A percentile compares a stretch with the other conserved stretches of the same genome.
Conservation (phyloP, 129 eudicot species). For the Rutidosis leptorrhynchoides region DNA sequence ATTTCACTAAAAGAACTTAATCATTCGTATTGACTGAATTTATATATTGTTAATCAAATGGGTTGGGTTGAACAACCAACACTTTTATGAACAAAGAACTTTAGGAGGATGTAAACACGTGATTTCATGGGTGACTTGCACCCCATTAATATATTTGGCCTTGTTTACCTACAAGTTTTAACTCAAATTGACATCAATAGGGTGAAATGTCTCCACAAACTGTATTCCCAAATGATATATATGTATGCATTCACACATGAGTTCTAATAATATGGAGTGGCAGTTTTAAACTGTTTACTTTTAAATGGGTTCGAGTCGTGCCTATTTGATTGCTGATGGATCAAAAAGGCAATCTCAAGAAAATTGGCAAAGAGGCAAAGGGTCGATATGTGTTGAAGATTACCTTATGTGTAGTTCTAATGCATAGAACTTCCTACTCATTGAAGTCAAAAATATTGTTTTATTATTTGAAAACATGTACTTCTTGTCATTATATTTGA, state of each 20-base stretch:
- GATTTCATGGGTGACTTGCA: neutral
- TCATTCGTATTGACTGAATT: neutral
- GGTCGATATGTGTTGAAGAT: neutral
- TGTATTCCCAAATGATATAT: neutral
- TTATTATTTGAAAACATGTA: neutral
- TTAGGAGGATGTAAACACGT: slow-evolving; percentile 4
- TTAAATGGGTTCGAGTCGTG: neutral
- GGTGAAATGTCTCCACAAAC: slow-evolving; percentile 1
- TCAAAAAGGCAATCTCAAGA: neutral
- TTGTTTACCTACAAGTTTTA: neutral
- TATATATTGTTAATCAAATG: neutral
- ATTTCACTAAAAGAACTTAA: neutral
- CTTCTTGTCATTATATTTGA: neutral
- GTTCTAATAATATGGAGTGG: neutral
- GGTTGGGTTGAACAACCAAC: neutral
- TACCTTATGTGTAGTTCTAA: neutral
- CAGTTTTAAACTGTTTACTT: neutral
- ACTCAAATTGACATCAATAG: slow-evolving; percentile 2
- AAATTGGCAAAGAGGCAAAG: neutral
- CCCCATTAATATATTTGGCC: neutral
- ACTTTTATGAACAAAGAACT: neutral
- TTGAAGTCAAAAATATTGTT: neutral
- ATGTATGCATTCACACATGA: too few relatives aligned
- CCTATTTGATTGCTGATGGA: neutral
- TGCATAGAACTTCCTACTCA: neutral